phyloP scores from a whole-genome alignment of 2,329 filamentous ascomycete genomes.

The Claviceps sp. region DNA sequence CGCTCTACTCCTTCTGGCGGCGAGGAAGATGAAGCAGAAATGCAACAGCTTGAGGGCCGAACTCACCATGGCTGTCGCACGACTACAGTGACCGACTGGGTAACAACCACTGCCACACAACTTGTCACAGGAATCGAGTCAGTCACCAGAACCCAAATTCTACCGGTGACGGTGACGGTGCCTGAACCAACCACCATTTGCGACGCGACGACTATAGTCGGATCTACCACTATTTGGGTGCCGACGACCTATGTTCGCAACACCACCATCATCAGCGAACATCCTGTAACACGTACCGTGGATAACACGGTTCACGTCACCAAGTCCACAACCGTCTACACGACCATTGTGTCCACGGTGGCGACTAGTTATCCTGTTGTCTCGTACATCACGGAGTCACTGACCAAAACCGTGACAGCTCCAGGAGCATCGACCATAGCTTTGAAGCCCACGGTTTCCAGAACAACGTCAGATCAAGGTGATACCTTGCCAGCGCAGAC shows the following conservation, averaged over 20 bases:
- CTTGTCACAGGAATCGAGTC: slow-evolving; percentile 6
- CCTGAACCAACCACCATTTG: slow-evolving; percentile 6
- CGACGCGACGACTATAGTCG: slow-evolving; percentile 4
- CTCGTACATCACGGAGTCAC: slow-evolving; percentile 4
- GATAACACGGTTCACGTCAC: slow-evolving; percentile 7
- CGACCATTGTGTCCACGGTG: slow-evolving; percentile 7
- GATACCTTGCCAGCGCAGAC: slow-evolving; percentile 8
- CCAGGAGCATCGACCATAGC: slow-evolving; percentile 6
- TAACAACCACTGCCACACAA: slow-evolving; percentile 10
- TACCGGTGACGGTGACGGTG: slow-evolving; percentile 3
- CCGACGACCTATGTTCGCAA: slow-evolving; percentile 8
- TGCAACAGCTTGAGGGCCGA: not conserved
- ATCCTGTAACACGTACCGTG: slow-evolving; percentile 9
- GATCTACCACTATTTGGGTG: slow-evolving; percentile 8
- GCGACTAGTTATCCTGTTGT: slow-evolving; percentile 9
- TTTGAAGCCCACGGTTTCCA: slow-evolving; percentile 4
- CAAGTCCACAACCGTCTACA: slow-evolving; percentile 5
- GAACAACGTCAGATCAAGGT: slow-evolving; percentile 1
- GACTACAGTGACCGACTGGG: slow-evolving; percentile 11
- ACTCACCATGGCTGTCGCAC: slow-evolving; percentile 7
- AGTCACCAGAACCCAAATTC: slow-evolving; percentile 7
- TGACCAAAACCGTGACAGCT: slow-evolving; percentile 4
- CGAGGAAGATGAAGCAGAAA: not conserved
- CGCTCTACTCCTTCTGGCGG: not conserved
- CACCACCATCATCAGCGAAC: slow-evolving; percentile 5